phyloP scores from a whole-genome alignment of 2,329 filamentous ascomycete species.

The Botryotinia globosa region DNA sequence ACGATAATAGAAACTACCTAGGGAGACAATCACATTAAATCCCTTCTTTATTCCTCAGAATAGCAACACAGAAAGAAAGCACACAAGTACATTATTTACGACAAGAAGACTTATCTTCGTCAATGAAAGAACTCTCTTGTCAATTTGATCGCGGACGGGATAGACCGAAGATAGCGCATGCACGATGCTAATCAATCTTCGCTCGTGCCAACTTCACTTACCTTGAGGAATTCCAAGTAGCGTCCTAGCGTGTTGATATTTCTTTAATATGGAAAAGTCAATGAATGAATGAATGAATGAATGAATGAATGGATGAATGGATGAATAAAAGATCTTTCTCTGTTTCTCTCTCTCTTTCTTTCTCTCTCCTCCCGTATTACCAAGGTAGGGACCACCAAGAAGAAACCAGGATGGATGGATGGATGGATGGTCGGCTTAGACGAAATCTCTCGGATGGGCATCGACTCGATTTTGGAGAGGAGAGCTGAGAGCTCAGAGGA shows the following conservation, averaged over 20 bases:
- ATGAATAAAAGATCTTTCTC: neutral
- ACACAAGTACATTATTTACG: neutral
- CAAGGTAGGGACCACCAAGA: neutral
- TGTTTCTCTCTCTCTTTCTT: no score
- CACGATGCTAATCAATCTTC: neutral
- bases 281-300: neutral
- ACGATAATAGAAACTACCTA: slow-evolving; percentile 10
- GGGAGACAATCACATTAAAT: neutral
- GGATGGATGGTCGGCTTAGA: no score
- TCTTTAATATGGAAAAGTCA: neutral
- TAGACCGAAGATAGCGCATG: neutral
- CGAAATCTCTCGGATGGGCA: neutral
- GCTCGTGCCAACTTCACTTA: neutral
- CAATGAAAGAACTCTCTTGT: neutral
- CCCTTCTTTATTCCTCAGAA: neutral
- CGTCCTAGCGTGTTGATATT: neutral
- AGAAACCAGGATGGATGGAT: neutral
- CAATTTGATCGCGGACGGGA: neutral
- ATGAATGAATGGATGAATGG: no score
- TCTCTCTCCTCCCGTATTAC: no score
- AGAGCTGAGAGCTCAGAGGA: neutral
- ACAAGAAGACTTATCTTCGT: neutral
- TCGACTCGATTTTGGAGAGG: neutral
- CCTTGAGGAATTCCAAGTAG: neutral
- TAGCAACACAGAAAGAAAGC: neutral